Conservation (phyloP, 2,329 filamentous ascomycete genomes). For the Dothideomycetes sp. region DNA sequence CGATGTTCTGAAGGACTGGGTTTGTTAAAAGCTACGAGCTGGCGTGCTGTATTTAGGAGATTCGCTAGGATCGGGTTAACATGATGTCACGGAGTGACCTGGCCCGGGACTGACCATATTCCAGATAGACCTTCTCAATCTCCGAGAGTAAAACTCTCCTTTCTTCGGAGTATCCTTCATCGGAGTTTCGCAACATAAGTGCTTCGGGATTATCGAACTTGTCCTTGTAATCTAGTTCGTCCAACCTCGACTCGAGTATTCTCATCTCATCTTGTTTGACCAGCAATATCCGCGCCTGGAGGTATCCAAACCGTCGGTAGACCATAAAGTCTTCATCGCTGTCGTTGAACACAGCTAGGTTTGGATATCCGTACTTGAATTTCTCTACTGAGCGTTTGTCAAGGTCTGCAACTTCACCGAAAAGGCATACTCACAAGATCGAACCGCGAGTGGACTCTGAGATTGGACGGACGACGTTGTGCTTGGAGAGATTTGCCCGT, state of each 20-base stretch:
- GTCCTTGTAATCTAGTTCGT: constrained; percentile 14
- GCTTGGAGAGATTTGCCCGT: too few relatives aligned
- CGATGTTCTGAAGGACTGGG: constrained; percentile 22
- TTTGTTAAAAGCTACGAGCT: constrained; percentile 18
- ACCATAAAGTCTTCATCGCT: constrained; percentile 32
- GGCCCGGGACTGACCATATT: constrained; percentile 11
- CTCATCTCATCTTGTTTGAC: constrained; percentile 20
- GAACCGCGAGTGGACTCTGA: too few relatives aligned
- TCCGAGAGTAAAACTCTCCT: constrained; percentile 2
- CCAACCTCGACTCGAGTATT: constrained; percentile 13
- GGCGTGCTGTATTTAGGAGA: constrained; percentile 12
- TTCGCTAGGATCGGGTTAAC: constrained; percentile 8
- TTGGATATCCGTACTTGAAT: constrained; percentile 24
- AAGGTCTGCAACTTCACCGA: too few relatives aligned
- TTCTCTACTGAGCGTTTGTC: constrained; percentile 10
- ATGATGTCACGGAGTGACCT: background rate
- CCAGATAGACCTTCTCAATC: constrained; percentile 7
- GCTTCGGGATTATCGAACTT: background rate
- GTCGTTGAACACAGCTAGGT: constrained; percentile 27
- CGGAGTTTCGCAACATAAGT: background rate
- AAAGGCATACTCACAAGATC: too few relatives aligned
- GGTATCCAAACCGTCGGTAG: constrained; percentile 30
- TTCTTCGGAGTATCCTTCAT: background rate
- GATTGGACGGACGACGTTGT: too few relatives aligned
- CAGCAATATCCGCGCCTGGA: constrained; percentile 27